phyloP scores from a whole-genome alignment of 2,329 filamentous ascomycete species.

The Alternaria brassicae region DNA sequence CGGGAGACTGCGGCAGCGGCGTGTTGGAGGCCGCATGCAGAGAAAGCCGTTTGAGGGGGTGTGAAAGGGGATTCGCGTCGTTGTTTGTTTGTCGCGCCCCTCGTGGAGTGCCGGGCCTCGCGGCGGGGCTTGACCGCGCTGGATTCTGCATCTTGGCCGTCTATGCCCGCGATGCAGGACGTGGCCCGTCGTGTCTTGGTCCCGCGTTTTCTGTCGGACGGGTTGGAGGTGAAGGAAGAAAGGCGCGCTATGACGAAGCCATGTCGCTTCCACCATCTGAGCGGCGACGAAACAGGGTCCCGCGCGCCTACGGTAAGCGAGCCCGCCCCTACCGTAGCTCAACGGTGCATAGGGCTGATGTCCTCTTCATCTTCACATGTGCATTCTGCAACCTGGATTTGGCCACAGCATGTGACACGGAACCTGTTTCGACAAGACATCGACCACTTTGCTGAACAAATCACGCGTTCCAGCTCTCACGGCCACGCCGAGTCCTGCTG shows the following conservation, averaged over 20 bases:
- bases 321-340: conserved; percentile 15
- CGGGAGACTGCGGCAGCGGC: conserved; percentile 41
- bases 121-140: conserved; percentile 16
- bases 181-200: conserved; percentile 22
- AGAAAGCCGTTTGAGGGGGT: conserved; percentile 48
- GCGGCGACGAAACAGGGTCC: conserved; percentile 18
- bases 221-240: conserved; percentile 21
- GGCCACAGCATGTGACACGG: neutral
- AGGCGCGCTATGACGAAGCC: conserved; percentile 24
- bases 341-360: conserved; percentile 19
- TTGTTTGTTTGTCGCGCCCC: conserved; percentile 45
- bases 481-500: conserved; percentile 14
- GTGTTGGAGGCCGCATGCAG: conserved; percentile 44
- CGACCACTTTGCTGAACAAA: neutral
- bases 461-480: neutral
- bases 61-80: conserved; percentile 42
- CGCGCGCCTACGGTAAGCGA: conserved; percentile 24
- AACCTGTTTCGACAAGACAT: accelerated
- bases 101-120: conserved; percentile 19
- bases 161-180: conserved; percentile 35
- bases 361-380: neutral
- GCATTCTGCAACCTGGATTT: neutral
- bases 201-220: neutral
- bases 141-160: conserved; percentile 39
- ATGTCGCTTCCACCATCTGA: conserved; percentile 8